Base-by-base conservation (phyloP, 257 asterid species). In the Solanum sejunctum region DNA sequence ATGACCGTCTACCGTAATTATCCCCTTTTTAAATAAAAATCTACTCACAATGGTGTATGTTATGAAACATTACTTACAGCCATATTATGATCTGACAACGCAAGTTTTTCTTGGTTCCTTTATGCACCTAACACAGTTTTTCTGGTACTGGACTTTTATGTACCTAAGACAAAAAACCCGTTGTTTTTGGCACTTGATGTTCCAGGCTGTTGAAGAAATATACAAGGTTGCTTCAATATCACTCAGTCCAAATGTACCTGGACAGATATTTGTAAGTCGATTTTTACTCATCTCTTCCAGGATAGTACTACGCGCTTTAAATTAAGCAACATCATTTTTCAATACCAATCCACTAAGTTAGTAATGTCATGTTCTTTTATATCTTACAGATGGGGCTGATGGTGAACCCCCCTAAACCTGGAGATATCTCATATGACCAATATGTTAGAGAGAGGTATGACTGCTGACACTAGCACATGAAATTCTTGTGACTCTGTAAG, bases 201-300 rank as follows among this genome's bases (percentile, higher is more conserved):
- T 90, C 86, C 95, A 97, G 99, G 81, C 97, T 7, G 98, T 95
- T 16, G 99, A 97, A 88, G 99, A 97, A 93, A 97, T 97, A 84
- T 97, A 95, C 94, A 97, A 97, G 92, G 98, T 97, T 88, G 86
- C 99, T 55, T 97, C 99, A 70, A 97, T 97, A 86, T 80, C 99
- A 17, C 95, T 97, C 83, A 93, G 99, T 89, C 99, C 99, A 78
- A 97, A 94, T 84, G 99, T 97, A 58, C 98, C 99, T 75, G 99
- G 93, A 73, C 99, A 97, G 92, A 94, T 97, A 86, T 94, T 97
- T 58, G 99, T 97, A 92, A 90, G 99, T 86, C 47, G 23, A 12
- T 43, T 81, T 57, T 84, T 16, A 18, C 83, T 52, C 28, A 49
- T 16, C 49, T 28, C 39, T 12, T 77, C 66, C 28, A 51, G 45